These are phyloP conservation scores for Eucalyptus pauciflora DNA, from an alignment of 345 rosid species.

Conservation along the genomic window DNA sequence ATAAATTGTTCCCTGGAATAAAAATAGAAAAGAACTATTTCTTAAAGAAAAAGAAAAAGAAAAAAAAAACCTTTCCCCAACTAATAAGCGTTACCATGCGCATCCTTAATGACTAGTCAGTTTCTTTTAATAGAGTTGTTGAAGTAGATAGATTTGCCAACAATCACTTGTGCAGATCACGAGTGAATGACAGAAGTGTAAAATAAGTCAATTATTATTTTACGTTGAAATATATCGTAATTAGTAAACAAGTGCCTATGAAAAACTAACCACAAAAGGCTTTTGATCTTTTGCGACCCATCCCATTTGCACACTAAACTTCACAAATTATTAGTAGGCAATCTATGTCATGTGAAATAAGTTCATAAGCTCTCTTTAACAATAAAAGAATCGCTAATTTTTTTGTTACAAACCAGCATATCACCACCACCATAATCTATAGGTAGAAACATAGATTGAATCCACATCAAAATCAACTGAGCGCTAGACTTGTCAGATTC, in stretches of 20 bases:
- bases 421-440: not conserved
- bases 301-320: not conserved
- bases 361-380: not conserved
- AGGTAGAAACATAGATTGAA: not conserved
- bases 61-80: too few species aligned
- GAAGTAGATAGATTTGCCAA: not conserved
- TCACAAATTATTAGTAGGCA: not conserved
- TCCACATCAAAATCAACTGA: not conserved
- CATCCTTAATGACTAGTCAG: not conserved
- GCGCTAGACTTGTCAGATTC: not conserved
- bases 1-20: too few species aligned
- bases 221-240: fast-evolving
- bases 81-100: too few species aligned
- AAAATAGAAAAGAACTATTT: too few species aligned
- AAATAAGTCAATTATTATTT: not conserved
- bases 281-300: not conserved
- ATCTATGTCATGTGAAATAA: not conserved
- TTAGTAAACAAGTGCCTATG: fast-evolving
- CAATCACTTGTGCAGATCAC: not conserved
- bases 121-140: not conserved
- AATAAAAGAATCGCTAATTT: not conserved
- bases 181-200: not conserved
- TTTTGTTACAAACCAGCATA: not conserved
- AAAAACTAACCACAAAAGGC: not conserved
- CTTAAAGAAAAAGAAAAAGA: too few species aligned